Percentiles rank a stretch among this genome's conserved stretches.
These are phyloP conservation scores for Zalerion maritima DNA, from an alignment of 495 filamentous ascomycete species.

Conservation along the genomic window DNA sequence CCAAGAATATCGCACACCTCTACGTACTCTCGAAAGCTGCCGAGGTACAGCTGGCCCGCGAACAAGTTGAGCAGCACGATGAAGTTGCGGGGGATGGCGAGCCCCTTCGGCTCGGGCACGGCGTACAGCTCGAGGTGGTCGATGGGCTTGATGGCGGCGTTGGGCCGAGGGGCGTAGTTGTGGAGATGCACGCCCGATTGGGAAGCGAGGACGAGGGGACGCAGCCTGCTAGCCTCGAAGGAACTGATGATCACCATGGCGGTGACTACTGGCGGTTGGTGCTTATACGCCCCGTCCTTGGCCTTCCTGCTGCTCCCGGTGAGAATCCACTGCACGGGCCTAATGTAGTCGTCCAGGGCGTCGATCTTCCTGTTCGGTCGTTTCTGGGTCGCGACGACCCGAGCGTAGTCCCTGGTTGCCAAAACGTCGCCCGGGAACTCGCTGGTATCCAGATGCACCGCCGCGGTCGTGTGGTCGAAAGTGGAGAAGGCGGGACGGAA, in stretches of 20 bases:
- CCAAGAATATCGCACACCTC: slow-evolving; percentile 39
- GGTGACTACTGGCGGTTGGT: too few species aligned
- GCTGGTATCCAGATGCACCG: slow-evolving; percentile 12
- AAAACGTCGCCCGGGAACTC: slow-evolving; percentile 30
- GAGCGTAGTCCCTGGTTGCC: slow-evolving; percentile 41
- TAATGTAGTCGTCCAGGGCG: slow-evolving; percentile 35
- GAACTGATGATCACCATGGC: slow-evolving; percentile 45
- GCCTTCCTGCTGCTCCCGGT: slow-evolving; percentile 12
- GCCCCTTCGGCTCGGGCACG: slow-evolving; percentile 11
- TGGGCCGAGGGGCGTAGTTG: slow-evolving; percentile 42
- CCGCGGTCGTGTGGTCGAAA: slow-evolving; percentile 26
- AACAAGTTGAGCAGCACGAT: slow-evolving; percentile 47
- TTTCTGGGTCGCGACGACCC: slow-evolving; percentile 29
- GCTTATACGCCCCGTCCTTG: too few species aligned
- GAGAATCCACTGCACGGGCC: slow-evolving; percentile 46
- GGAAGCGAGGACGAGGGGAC: slow-evolving; percentile 21
- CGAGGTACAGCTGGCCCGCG: slow-evolving; percentile 50
- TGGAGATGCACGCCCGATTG: slow-evolving; percentile 29
- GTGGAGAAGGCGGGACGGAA: slow-evolving; percentile 35
- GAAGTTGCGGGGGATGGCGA: slow-evolving; percentile 12
- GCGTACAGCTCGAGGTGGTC: slow-evolving; percentile 32
- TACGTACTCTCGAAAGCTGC: slow-evolving; percentile 36
- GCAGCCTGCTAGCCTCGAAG: slow-evolving; percentile 42
- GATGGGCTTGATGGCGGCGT: slow-evolving; percentile 24
- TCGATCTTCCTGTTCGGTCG: slow-evolving; percentile 2